Evolutionary conservation across 495 filamentous ascomycete genomes (phyloP), one percentile per base, ranked within the genome.

Genomic region (Aspergillus cristatus): DNA sequence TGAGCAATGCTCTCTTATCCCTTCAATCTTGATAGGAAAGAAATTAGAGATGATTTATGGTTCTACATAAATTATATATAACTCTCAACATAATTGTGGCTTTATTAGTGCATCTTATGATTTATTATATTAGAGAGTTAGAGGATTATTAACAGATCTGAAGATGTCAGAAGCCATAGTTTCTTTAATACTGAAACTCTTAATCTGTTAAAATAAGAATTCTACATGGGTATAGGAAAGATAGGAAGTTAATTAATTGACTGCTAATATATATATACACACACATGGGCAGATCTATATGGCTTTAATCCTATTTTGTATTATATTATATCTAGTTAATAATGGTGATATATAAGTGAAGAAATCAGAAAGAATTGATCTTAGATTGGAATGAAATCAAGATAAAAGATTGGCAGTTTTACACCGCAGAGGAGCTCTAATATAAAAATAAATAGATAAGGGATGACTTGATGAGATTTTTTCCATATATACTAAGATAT

Each of bases 191-290:
- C 11, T 6, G 11, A 26, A 6, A 26, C 11, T 26, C 6, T 26
- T 6, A 26, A 6, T 26, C 11, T 6, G 11, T 26, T 26, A 6
- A 6, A 26, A 26, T 26, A 6, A 26, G 11, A 26, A 26, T 6
- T 26, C 11, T 26, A 26, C 24, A 26, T 26, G 11, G 11, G 24
- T 26, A 26, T n/a, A n/a, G n/a, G n/a, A 11, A 26, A 26, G 24
- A 11, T 26, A 26, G 11, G 6, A 26, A 11, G 24, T 26, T 26
- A 26, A 43, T 31, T 39, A 28, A 38, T 31, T 28, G n/a, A 30
- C 22, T 12, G n/a, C 18, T 37, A 25, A 8, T 10, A 3, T 31
- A n/a, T 39, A 10, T 38, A 30, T 38, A 43, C 14, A 18, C n/a
- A n/a, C n/a, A n/a, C n/a, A n/a, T n/a, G n/a, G n/a, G n/a, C n/a